phyloP scores from a whole-genome alignment of 2,329 filamentous ascomycete species.

The Verticillium isaacii region DNA sequence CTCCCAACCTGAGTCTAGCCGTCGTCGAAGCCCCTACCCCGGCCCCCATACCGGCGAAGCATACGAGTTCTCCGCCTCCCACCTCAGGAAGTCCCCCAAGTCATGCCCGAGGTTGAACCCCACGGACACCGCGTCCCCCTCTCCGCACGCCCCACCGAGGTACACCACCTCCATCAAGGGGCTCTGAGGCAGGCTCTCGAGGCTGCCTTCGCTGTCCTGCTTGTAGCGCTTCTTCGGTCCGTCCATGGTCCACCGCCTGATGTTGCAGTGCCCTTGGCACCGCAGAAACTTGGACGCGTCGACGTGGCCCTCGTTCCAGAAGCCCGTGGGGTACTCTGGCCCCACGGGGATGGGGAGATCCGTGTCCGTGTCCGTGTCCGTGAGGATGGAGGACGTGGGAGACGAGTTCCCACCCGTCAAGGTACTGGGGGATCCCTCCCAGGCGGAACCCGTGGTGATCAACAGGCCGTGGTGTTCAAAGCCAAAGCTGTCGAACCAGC shows the following conservation, averaged over 20 bases:
- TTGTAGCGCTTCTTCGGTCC: constrained; percentile 18
- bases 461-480: constrained; percentile 39
- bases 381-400: constrained; percentile 8
- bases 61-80: constrained; percentile 49
- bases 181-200: constrained; percentile 38
- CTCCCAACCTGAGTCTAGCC: too few relatives aligned
- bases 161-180: constrained; percentile 43
- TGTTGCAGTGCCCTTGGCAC: constrained; percentile 15
- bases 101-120: constrained; percentile 57
- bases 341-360: constrained; percentile 33
- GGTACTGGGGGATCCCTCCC: background rate
- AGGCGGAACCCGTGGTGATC: constrained; percentile 10
- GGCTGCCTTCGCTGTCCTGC: constrained; percentile 18
- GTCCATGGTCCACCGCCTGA: constrained; percentile 32
- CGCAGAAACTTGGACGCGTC: constrained; percentile 28
- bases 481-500: constrained; percentile 48
- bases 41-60: constrained; percentile 11
- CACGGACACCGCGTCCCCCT: constrained; percentile 46
- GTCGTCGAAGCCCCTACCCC: background rate
- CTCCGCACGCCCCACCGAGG: constrained; percentile 25
- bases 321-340: constrained; percentile 25
- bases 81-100: constrained; percentile 52
- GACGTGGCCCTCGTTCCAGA: constrained; percentile 24
- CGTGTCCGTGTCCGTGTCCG: constrained; percentile 25
- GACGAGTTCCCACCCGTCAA: background rate